A percentile compares a stretch with the other conserved stretches of the same genome.
Evolutionary conservation across 768 basidiomycete genomes (phyloP).

Genomic region (Rubroboletus pulcherrimus): DNA sequence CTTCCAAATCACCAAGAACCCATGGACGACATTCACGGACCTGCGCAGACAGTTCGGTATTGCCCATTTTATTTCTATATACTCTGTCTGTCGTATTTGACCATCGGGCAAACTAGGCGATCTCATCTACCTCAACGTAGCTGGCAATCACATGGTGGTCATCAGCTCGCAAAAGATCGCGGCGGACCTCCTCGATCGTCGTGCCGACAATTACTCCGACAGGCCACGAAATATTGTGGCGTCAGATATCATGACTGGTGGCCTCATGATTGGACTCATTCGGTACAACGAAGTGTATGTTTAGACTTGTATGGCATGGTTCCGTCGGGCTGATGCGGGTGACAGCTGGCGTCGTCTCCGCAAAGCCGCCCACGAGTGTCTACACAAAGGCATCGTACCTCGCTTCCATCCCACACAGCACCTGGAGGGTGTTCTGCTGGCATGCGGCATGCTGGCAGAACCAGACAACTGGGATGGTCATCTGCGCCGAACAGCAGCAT

Average conservation of each 20-base stretch:
- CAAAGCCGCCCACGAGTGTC: slow-evolving; percentile 4
- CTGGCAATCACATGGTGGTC: slow-evolving; percentile 24
- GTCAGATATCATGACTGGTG: slow-evolving; percentile 30
- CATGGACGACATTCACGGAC: background rate
- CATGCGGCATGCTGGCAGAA: slow-evolving; percentile 25
- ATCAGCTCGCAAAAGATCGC: slow-evolving; percentile 31
- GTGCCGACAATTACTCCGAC: slow-evolving; percentile 32
- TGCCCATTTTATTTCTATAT: background rate
- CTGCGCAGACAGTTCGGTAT: slow-evolving; percentile 3
- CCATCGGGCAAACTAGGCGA: background rate
- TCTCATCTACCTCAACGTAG: slow-evolving; percentile 10
- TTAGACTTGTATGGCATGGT: background rate
- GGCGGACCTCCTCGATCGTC: slow-evolving; percentile 37
- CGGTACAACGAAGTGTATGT: slow-evolving; percentile 8
- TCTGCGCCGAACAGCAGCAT: slow-evolving; percentile 28
- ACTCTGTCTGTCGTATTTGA: background rate
- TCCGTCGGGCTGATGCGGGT: background rate
- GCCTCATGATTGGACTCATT: slow-evolving; percentile 25
- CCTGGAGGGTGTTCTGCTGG: slow-evolving; percentile 4
- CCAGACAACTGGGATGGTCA: slow-evolving; percentile 32
- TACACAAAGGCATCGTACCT: slow-evolving; percentile 1
- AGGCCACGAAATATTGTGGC: slow-evolving; percentile 31
- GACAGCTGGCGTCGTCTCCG: slow-evolving; percentile 10
- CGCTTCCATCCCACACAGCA: slow-evolving; percentile 5
- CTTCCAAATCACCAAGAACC: background rate